Evolutionary conservation across 2,329 filamentous ascomycete species (phyloP), one percentile per base, ranked within the genome.

Genomic region (Colletotrichum cordylinicola): DNA sequence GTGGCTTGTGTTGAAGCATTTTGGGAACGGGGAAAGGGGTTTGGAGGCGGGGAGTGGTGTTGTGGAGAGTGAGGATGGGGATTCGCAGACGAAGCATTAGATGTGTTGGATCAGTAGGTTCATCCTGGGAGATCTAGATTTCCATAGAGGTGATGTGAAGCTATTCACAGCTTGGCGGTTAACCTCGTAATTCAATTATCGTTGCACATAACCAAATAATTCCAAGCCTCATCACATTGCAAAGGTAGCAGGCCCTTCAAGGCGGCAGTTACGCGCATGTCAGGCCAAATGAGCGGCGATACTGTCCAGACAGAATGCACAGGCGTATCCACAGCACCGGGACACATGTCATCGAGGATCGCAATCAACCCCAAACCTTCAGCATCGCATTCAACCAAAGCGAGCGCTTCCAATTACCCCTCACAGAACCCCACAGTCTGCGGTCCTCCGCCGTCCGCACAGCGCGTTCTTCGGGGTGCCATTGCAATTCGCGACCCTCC

Each of bases 1-100:
- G 0, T 95, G 93, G 93, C 78, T 93, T 18, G 91, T 95, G 0
- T 79, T 95, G 10, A 88, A 87, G 52, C 83, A 91, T 9, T 88
- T 93, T 79, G 91, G 91, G 0, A 79, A 67, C 4, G 68, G 35
- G 29, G 21, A 13, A 0, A 18, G 21, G 16, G n/a, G 27, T 15
- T 33, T 37, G 29, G 58, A 31, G 33, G 70, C 52, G 16, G 65
- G 56, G 2, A 33, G 43, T 4, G 64, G 55, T n/a, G 76, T 75
- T 2, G 67, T 64, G 52, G 68, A 70, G 31, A 78, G 76, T 33
- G 76, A 78, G 67, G 75, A 78, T 58, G 75, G 76, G 37, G 76
- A 78, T 5, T 65, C 67, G n/a, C 58, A 74, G 52, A 56, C 35
- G 18, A 78, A 78, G 70, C 56, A 65, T 4, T 76, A 74, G 35